Evolutionary conservation across 2,329 filamentous ascomycete species (phyloP).

Genomic region (Coniochaeta hoffmannii): DNA sequence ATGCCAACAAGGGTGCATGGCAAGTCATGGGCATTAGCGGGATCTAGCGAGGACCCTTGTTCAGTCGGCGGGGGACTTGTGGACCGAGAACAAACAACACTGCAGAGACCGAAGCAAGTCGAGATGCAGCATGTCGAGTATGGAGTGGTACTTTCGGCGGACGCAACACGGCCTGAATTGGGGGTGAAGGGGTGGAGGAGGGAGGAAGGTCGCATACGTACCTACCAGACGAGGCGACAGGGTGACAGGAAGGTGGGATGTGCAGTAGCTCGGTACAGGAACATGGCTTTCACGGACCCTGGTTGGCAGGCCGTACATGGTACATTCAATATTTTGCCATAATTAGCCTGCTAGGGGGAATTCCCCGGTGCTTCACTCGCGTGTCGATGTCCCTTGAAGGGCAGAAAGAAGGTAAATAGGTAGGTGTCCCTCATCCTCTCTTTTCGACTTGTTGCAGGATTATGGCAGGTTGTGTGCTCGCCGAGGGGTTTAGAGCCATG

Average conservation of each 20-base stretch:
- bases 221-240: conserved; percentile 21
- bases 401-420: not conserved
- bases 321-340: conserved; percentile 13
- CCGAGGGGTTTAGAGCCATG: not conserved
- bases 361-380: conserved; percentile 2
- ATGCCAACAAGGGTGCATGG: conserved; percentile 22
- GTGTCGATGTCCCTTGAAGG: not conserved
- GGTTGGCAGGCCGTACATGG: conserved; percentile 11
- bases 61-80: conserved; percentile 14
- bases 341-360: conserved; percentile 12
- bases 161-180: not conserved
- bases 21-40: conserved; percentile 17
- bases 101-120: not conserved
- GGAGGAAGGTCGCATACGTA: not conserved
- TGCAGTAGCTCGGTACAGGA: conserved; percentile 21
- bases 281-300: conserved; percentile 13
- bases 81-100: not conserved
- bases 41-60: conserved; percentile 20
- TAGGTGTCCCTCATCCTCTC: not conserved
- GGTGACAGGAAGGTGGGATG: conserved; percentile 19
- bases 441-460: too few relatives aligned
- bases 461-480: not conserved
- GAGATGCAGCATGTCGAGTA: not conserved
- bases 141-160: not conserved
- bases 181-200: not conserved